Base-by-base conservation (phyloP, 441 rosid species). In the Populus trichocarpa region DNA sequence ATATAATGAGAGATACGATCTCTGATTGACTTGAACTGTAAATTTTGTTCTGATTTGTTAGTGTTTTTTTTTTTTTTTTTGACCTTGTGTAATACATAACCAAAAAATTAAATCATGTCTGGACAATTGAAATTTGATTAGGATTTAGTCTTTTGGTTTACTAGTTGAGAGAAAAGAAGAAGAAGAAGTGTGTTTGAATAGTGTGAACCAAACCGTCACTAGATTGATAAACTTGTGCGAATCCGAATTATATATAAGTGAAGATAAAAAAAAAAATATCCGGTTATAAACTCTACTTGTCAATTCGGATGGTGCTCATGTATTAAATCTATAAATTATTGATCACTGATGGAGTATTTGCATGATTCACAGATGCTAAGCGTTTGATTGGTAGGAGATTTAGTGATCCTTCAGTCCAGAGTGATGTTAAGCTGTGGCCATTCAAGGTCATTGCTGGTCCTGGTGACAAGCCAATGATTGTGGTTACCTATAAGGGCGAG, bases 401-500 rank as follows among this genome's bases (percentile, higher is more conserved):
- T 78, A 84, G 83, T 26, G 97, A 91, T 70, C 8, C 88, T 9
- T 83, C 93, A 0, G 97, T 91, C 1, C 93, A 90, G 78, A 75
- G 78, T 18, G 97, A 90, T 80, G 84, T 85, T 72, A 90, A 87
- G 81, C 42, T 86, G 57, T 90, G 93, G 94, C 94, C 92, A 5
- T 92, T 92, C 79, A 92, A 88, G 88, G 85, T 92, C 33, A 79
- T 88, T 13, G 10, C 94, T 1, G 93, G 94, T 5, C 83, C 93
- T 10, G 93, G 84, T 4, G 97, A 89, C 65, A 90, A 90, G 83
- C 93, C 95, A 28, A 84, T 88, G 97, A 90, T 92, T 23, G 86
- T 83, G 14, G 92, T 90, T 70, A 80, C n/a, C 63, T 89, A 91
- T 85, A 91, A 89, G 81, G 91, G 90, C 1, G 87, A 90, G 32